These are phyloP conservation scores for Schizonepeta tenuifolia DNA, from an alignment of 257 asterid species.

Conservation along the genomic window DNA sequence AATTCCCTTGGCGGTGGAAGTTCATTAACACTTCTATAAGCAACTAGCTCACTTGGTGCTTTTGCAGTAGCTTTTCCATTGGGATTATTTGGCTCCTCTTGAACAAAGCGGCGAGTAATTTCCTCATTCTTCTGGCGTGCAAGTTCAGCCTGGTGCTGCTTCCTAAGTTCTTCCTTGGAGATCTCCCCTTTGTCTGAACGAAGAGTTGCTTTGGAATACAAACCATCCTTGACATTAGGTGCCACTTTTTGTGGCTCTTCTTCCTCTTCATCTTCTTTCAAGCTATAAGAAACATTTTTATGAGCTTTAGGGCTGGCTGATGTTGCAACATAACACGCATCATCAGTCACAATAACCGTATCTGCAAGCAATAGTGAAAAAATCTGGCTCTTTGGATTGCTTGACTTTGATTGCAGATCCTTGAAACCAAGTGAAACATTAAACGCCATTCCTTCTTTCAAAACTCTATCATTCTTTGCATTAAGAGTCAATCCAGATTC, in stretches of 20 bases:
- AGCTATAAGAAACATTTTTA: conserved; percentile 57
- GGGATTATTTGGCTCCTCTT: conserved; percentile 49
- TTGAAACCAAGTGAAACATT: conserved; percentile 78
- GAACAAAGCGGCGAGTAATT: conserved; percentile 73
- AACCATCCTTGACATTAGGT: conserved; percentile 35
- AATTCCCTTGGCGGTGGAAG: conserved; percentile 63
- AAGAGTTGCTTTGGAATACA: conserved; percentile 65
- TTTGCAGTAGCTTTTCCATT: conserved; percentile 43
- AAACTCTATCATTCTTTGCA: conserved; percentile 56
- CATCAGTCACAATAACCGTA: conserved; percentile 56
- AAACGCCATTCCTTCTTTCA: conserved; percentile 77
- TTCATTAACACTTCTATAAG: conserved; percentile 66
- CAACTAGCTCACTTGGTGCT: conserved; percentile 54
- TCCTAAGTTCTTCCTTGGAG: conserved; percentile 73
- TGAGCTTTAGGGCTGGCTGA: conserved; percentile 48
- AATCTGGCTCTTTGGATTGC: conserved; percentile 56
- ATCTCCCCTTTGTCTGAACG: conserved; percentile 74
- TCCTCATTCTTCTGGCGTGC: conserved; percentile 81
- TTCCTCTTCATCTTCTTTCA: conserved; percentile 61
- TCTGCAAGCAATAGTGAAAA: conserved; percentile 74
- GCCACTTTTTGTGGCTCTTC: conserved; percentile 47
- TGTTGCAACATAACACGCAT: conserved; percentile 55
- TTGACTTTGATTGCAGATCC: conserved; percentile 52
- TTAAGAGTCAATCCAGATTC: conserved; percentile 65
- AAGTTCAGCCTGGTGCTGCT: conserved; percentile 82